Evolutionary conservation across 2,329 filamentous ascomycete genomes (phyloP), one percentile per base, ranked within the genome.

Genomic region (Acephala macrosclerotiorum): DNA sequence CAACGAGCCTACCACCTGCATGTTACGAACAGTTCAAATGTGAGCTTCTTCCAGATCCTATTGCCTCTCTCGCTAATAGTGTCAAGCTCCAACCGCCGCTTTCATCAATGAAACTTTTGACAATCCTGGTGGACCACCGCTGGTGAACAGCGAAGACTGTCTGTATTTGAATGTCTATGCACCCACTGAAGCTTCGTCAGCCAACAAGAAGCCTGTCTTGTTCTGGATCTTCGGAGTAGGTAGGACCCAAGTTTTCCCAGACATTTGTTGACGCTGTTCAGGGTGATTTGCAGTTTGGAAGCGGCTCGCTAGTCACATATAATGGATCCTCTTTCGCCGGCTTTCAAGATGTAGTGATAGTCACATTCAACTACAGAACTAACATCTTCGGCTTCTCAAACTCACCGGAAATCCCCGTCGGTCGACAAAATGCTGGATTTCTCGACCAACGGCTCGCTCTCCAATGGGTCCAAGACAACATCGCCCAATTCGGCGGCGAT

Each of bases 371-470:
- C 25, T 71, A 70, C 53, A 36, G 68, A 36, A 61, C 61, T 14
- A 68, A 68, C 33, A 58, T 79, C 0, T 79, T 87, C 8, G 84
- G 84, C 0, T 86, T 85, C 67, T 76, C 86, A 5, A 78, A 81
- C 0, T 82, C 82, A 66, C 69, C 80, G 38, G 78, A 81, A 35
- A 75, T 86, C 8, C 78, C 80, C 35, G 75, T 77, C 0, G 71
- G 73, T 2, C 73, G 74, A 0, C 61, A 68, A 88, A 87, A 87
- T 69, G 80, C 79, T 8, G 85, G 80, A 1, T 75, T 86, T 0
- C 77, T 81, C 61, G 85, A 88, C 66, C 86, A 88, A 71, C 79
- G 83, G 9, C 77, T 86, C 25, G 84, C 84, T 25, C 76, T 89
- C 6, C 77, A 87, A 69, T 89, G 87, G 87, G 80, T 88, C 3